Conservation (phyloP, 495 filamentous ascomycete genomes). For the Neurospora sublineolata region DNA sequence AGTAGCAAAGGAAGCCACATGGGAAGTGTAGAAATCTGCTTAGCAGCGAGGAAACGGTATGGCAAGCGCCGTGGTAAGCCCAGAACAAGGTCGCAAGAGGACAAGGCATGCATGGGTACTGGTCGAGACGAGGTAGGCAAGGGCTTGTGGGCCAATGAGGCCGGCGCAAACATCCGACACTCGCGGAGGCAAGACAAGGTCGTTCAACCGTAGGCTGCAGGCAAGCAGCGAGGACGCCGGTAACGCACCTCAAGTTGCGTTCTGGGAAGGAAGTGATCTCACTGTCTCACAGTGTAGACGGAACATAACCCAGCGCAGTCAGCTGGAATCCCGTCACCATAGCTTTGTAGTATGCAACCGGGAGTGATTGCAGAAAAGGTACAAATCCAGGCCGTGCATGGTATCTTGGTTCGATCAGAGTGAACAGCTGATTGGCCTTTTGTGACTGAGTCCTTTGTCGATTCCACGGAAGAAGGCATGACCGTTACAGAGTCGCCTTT, state of each 20-base stretch:
- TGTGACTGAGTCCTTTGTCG: slow-evolving; percentile 31
- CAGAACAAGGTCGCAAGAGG: slow-evolving; percentile 14
- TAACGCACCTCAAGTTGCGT: slow-evolving; percentile 2
- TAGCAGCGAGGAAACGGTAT: slow-evolving; percentile 11
- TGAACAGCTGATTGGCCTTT: slow-evolving; percentile 28
- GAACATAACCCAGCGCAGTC: slow-evolving; percentile 9
- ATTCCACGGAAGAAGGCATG: slow-evolving; percentile 38
- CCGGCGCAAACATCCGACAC: slow-evolving; percentile 23
- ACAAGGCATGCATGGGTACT: slow-evolving; percentile 19
- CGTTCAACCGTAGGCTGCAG: slow-evolving; percentile 14
- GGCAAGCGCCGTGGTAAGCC: slow-evolving; percentile 13
- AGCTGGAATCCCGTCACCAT: slow-evolving; percentile 1
- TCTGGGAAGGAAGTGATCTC: slow-evolving; percentile 9
- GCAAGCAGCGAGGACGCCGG: slow-evolving; percentile 2
- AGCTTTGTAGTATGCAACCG: slow-evolving; percentile 11
- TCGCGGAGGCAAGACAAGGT: slow-evolving; percentile 18
- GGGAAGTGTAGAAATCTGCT: neutral
- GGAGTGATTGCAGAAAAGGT: slow-evolving; percentile 8
- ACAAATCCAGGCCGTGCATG: slow-evolving; percentile 19
- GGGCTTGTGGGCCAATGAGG: slow-evolving; percentile 17
- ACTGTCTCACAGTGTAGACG: slow-evolving; percentile 10
- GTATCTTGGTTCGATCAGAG: slow-evolving; percentile 33
- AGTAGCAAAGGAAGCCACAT: slow-evolving; percentile 7
- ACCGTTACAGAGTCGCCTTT: slow-evolving; percentile 32
- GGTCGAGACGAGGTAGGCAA: slow-evolving; percentile 15